Conservation (phyloP, 2,329 filamentous ascomycete species). For the Colletotrichum tabaci region DNA sequence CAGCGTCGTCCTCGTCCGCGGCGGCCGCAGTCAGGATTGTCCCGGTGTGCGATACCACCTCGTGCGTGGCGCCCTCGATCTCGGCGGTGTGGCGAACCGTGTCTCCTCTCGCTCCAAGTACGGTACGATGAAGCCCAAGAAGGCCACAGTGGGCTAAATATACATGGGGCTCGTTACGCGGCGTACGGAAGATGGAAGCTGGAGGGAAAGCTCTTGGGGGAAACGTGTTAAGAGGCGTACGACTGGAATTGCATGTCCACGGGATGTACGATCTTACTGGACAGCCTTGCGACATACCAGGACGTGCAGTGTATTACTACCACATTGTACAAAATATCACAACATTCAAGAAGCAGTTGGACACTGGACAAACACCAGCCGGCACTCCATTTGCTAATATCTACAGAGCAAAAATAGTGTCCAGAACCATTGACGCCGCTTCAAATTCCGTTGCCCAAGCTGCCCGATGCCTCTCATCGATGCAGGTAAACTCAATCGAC, state of each 20-base stretch:
- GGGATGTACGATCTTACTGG: background rate
- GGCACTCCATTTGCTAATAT: slow-evolving; percentile 31
- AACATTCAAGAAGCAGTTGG: background rate
- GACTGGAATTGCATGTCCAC: background rate
- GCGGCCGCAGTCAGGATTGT: slow-evolving; percentile 95
- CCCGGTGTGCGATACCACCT: slow-evolving; percentile 97
- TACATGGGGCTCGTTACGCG: background rate
- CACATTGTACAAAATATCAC: slow-evolving; percentile 32
- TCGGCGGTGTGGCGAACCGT: slow-evolving; percentile 92
- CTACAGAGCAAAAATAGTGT: slow-evolving; percentile 39
- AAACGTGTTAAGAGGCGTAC: background rate
- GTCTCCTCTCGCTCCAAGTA: slow-evolving; percentile 94
- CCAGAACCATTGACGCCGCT: slow-evolving; percentile 43
- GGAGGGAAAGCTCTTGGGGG: background rate
- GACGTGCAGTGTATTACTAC: slow-evolving; percentile 34
- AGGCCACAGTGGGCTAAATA: slow-evolving; percentile 68
- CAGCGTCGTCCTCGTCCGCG: slow-evolving; percentile 95
- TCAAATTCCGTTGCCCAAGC: slow-evolving; percentile 34
- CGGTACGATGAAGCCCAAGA: slow-evolving; percentile 98
- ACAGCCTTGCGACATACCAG: background rate
- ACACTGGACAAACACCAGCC: slow-evolving; percentile 20
- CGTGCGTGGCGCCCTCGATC: slow-evolving; percentile 90
- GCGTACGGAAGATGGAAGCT: background rate
- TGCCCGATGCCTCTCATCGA: slow-evolving; percentile 32
- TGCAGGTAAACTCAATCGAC: slow-evolving; percentile 32